Evolutionary conservation across 2,329 filamentous ascomycete species (phyloP).

Genomic region (Ampelomyces quisqualis): DNA sequence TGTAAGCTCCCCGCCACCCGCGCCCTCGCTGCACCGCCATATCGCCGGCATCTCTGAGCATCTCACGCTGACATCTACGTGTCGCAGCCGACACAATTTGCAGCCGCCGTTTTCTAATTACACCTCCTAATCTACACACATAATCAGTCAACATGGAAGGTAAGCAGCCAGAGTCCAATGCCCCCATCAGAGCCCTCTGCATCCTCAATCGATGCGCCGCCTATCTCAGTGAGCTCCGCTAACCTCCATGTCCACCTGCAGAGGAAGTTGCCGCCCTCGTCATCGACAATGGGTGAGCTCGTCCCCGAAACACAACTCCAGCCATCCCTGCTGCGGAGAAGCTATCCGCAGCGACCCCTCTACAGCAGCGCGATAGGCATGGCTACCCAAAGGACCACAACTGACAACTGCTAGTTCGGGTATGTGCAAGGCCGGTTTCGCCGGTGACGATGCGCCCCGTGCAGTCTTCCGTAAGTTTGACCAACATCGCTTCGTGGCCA

Average conservation of each 20-base stretch:
- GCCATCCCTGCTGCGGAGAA: conserved; percentile 44
- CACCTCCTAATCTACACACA: conserved; percentile 41
- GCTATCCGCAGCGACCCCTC: conserved; percentile 31
- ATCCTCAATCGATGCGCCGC: conserved; percentile 21
- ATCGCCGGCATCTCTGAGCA: conserved; percentile 21
- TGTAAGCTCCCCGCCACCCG: conserved; percentile 37
- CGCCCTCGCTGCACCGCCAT: conserved; percentile 31
- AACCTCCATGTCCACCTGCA: conserved; percentile 51
- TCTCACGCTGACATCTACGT: conserved; percentile 32
- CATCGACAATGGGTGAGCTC: conserved; percentile 99
- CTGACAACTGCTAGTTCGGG: conserved; percentile 73
- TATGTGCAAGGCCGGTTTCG: conserved; percentile 99
- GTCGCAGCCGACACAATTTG: conserved; percentile 33
- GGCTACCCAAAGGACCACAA: conserved; percentile 27
- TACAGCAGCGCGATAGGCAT: conserved; percentile 25
- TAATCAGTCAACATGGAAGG: conserved; percentile 63
- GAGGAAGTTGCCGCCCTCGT: conserved; percentile 99
- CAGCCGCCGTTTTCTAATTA: conserved; percentile 33
- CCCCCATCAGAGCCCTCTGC: conserved; percentile 14
- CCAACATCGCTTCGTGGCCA: conserved; percentile 9
- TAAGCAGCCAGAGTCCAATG: conserved; percentile 54
- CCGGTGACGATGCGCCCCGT: conserved; percentile 99
- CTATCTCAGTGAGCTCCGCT: conserved; percentile 40
- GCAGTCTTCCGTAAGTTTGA: conserved; percentile 97
- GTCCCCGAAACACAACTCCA: conserved; percentile 39